Conservation (phyloP, 352 stramenopile species). For the Phytophthora hybrid region DNA sequence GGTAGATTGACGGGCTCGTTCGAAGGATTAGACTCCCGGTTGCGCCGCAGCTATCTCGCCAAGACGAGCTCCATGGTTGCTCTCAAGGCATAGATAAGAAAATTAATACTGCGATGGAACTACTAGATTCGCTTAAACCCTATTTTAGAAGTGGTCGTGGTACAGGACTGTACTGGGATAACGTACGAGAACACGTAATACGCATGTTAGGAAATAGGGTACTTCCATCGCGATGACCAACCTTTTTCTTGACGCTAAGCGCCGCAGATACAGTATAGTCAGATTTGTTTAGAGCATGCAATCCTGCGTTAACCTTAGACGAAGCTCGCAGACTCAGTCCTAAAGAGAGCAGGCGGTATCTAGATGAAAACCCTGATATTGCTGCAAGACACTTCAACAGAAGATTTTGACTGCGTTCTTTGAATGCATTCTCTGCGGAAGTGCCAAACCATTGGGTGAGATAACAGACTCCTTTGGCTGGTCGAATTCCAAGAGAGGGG, state of each 20-base stretch:
- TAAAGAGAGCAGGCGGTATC: background rate
- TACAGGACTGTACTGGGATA: background rate
- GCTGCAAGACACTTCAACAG: conserved; percentile 28
- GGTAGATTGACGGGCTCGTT: conserved; percentile 16
- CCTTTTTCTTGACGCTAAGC: conserved; percentile 34
- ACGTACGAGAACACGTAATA: conserved; percentile 1
- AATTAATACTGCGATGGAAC: background rate
- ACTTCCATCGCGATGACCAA: background rate
- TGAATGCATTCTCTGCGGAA: too few species aligned
- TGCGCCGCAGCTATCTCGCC: too few species aligned
- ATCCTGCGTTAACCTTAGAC: conserved; percentile 9
- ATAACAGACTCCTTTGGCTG: conserved; percentile 34
- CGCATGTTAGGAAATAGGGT: conserved; percentile 1
- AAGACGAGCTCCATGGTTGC: too few species aligned
- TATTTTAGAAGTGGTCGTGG: conserved; percentile 1
- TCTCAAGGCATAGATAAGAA: background rate
- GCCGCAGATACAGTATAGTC: conserved; percentile 32
- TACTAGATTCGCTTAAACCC: background rate
- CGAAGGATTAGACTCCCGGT: background rate
- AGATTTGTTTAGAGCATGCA: conserved; percentile 31
- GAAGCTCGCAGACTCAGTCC: background rate
- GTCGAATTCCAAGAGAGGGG: conserved; percentile 16
- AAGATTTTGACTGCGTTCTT: conserved; percentile 14
- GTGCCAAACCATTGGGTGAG: conserved; percentile 1
- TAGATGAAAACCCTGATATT: conserved; percentile 16